These are phyloP conservation scores for Beta corolliflora DNA, from an alignment of 179 eudicot genomes.

Conservation along the genomic window DNA sequence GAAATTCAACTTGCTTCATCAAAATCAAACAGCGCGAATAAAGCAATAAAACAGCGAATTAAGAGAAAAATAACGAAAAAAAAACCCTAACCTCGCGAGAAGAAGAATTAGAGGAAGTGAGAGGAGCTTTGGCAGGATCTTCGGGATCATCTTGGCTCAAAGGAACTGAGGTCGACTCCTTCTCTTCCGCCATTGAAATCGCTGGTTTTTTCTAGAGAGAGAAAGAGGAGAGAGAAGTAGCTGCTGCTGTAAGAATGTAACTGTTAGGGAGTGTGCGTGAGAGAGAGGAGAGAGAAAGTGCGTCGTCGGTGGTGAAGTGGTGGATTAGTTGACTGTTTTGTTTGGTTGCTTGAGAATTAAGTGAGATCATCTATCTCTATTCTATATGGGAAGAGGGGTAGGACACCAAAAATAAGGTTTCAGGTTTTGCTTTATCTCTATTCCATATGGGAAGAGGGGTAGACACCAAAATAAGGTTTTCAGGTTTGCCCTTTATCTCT, in stretches of 20 bases:
- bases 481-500: too few relatives aligned
- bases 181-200: constrained; percentile 47
- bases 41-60: too few relatives aligned
- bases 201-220: neutral
- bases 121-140: constrained; percentile 67
- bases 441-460: too few relatives aligned
- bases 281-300: neutral
- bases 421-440: too few relatives aligned
- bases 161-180: constrained; percentile 50
- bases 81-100: constrained; percentile 53
- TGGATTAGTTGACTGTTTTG: neutral
- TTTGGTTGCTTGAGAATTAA: neutral
- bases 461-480: too few relatives aligned
- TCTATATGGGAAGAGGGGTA: too few relatives aligned
- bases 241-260: neutral
- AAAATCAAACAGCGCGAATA: too few relatives aligned
- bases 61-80: too few relatives aligned
- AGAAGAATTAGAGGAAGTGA: constrained; percentile 47
- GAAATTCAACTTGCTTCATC: neutral
- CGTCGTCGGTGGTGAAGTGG: neutral
- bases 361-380: too few relatives aligned
- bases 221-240: neutral
- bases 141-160: constrained; percentile 50
- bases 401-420: too few relatives aligned
- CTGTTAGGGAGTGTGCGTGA: neutral